Evolutionary conservation across 441 rosid species (phyloP).

Genomic region (Erodium texanum): DNA sequence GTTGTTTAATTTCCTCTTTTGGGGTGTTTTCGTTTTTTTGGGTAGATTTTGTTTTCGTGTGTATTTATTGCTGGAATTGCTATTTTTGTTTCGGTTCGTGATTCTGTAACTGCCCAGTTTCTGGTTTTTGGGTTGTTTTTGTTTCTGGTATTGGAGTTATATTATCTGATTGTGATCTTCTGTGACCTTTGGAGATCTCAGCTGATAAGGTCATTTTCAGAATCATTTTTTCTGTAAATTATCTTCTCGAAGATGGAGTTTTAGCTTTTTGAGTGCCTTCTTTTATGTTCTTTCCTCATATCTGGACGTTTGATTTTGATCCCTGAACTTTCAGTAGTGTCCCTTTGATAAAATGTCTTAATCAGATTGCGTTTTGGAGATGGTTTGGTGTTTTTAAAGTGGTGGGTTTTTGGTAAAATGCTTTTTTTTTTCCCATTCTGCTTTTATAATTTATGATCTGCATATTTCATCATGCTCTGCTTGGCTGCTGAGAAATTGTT

Average conservation of each 20-base stretch:
- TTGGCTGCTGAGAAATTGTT: neutral
- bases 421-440: neutral
- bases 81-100: neutral
- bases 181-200: conserved; percentile 28
- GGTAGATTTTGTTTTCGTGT: neutral
- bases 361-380: neutral
- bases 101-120: conserved; percentile 7
- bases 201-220: conserved; percentile 33
- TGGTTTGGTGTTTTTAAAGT: neutral
- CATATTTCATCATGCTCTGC: neutral
- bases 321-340: conserved; percentile 16
- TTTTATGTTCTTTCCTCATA: neutral
- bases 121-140: neutral
- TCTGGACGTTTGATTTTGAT: conserved; percentile 4
- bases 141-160: conserved; percentile 11
- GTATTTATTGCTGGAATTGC: neutral
- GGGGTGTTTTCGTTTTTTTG: neutral
- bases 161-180: conserved; percentile 18
- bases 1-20: neutral
- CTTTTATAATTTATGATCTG: neutral
- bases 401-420: neutral
- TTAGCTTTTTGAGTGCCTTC: neutral
- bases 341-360: conserved; percentile 2
- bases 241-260: neutral
- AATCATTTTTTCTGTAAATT: neutral